phyloP scores from a whole-genome alignment of 2,329 filamentous ascomycete species.

The Periconia sp. region DNA sequence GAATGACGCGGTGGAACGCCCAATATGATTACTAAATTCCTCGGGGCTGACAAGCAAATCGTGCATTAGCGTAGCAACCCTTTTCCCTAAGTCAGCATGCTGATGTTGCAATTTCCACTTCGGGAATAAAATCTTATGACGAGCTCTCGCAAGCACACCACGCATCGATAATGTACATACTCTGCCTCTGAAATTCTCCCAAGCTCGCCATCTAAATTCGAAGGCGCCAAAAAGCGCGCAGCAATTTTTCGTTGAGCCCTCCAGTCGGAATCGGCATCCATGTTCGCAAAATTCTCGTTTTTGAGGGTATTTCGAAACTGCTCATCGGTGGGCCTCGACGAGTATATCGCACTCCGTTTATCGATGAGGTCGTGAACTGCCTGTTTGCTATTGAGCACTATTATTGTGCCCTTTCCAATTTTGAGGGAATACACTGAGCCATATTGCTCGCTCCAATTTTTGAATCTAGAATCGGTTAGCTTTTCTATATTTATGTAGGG shows the following conservation, averaged over 20 bases:
- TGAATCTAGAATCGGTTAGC: constrained; percentile 9
- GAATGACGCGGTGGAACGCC: constrained; percentile 21
- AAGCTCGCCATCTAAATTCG: constrained; percentile 19
- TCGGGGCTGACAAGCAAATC: constrained; percentile 49
- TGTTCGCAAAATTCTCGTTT: constrained; percentile 21
- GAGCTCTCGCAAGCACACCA: no score
- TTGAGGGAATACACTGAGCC: constrained; percentile 21
- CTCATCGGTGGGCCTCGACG: constrained; percentile 13
- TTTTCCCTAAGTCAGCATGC: constrained; percentile 4
- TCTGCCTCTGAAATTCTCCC: constrained; percentile 26
- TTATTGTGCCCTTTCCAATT: constrained; percentile 18
- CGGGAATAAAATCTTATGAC: background rate
- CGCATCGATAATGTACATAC: constrained; percentile 11
- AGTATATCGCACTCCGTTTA: constrained; percentile 20
- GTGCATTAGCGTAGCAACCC: constrained; percentile 39
- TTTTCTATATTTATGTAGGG: background rate
- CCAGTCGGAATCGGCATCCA: constrained; percentile 19
- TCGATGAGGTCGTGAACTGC: constrained; percentile 22
- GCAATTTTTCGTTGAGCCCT: constrained; percentile 24
- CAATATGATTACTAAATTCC: constrained; percentile 40
- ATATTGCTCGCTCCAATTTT: constrained; percentile 21
- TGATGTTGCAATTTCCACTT: background rate
- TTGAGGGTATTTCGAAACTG: constrained; percentile 6
- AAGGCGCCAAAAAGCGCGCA: constrained; percentile 19
- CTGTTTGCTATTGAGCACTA: constrained; percentile 16